Evolutionary conservation across 2,329 filamentous ascomycete genomes (phyloP).

Genomic region (Hypomyces perniciosus): DNA sequence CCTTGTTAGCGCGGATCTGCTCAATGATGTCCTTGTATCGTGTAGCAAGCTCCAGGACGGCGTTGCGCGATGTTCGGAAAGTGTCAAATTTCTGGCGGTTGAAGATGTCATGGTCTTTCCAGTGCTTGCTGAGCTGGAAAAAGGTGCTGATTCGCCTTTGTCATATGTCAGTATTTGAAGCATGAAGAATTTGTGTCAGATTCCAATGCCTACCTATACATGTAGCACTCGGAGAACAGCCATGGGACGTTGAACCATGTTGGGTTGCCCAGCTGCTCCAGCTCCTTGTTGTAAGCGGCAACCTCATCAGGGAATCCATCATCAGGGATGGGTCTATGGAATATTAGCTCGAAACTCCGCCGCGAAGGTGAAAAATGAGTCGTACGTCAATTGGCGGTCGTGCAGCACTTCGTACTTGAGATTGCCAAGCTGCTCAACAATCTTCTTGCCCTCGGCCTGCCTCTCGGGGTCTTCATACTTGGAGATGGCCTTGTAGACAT

Average conservation of each 20-base stretch:
- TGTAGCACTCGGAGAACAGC: slow-evolving; percentile 91
- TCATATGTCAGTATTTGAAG: neutral
- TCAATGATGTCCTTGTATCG: slow-evolving; percentile 68
- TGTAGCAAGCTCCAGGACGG: slow-evolving; percentile 74
- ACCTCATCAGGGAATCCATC: slow-evolving; percentile 79
- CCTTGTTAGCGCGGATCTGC: slow-evolving; percentile 53
- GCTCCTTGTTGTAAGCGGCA: slow-evolving; percentile 75
- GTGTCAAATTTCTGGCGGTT: slow-evolving; percentile 83
- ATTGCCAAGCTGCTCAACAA: slow-evolving; percentile 69
- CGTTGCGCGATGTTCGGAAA: slow-evolving; percentile 84
- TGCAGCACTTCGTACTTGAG: slow-evolving; percentile 97
- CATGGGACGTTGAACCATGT: slow-evolving; percentile 82
- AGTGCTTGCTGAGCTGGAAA: slow-evolving; percentile 71
- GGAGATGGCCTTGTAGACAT: slow-evolving; percentile 72
- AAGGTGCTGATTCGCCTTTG: slow-evolving; percentile 67
- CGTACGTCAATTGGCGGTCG: slow-evolving; percentile 70
- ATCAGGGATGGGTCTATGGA: slow-evolving; percentile 60
- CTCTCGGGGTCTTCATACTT: slow-evolving; percentile 56
- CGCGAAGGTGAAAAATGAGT: neutral
- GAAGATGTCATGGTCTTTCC: slow-evolving; percentile 89
- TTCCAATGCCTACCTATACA: slow-evolving; percentile 59
- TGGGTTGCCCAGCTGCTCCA: slow-evolving; percentile 65
- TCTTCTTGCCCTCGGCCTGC: slow-evolving; percentile 74
- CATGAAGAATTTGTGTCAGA: neutral
- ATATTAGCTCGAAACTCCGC: slow-evolving; percentile 8